Base-by-base conservation (phyloP, 2,329 filamentous ascomycete species). In the Emmonsia crescens region DNA sequence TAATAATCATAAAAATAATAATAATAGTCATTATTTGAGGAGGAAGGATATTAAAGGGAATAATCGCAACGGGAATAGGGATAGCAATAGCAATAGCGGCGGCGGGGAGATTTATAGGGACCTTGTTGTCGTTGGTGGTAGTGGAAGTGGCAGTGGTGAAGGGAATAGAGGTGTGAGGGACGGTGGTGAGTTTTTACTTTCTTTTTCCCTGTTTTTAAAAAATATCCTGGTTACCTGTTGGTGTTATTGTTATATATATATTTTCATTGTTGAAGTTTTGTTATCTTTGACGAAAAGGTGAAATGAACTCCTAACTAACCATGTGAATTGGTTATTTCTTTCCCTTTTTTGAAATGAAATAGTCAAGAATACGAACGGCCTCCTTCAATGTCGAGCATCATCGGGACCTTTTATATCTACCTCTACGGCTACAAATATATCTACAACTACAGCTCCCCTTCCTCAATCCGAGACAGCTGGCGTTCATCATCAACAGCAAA, bases 401-500 rank as follows among this genome's bases (percentile, higher is more conserved):
- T 36, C 16, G 12, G 54, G 36, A 14, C 36, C 27, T 36, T 19
- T 10, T 24, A 48, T 42, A 46, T 24, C 44, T 19, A 38, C 42
- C 9, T 14, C 19, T 24, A 31, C 48, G 2, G 12, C 48, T 51
- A n/a, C 56, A 31, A 29, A 36, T 2, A 44, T 33, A 14, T 14
- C 36, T 21, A 48, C 36, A 31, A 46, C 56, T 24, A 21, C 44
- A 24, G n/a, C 44, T 21, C 29, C 27, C 36, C 44, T 10, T 36
- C 27, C 6, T 24, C 44, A 21, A n/a, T 40, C 58, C 57, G 27
- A 38, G 54, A 27, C 24, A 51, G 29, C 38, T 42, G 29, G 24
- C 27, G 16, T 9, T 27, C 48, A 49, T 42, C 57, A 40, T 21
- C 52, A 44, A 42, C 59, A 68, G n/a, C 46, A 33, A 42, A 9